These are phyloP conservation scores for Podospora pseudocomata DNA, from an alignment of 495 filamentous ascomycete genomes.

Conservation along the genomic window DNA sequence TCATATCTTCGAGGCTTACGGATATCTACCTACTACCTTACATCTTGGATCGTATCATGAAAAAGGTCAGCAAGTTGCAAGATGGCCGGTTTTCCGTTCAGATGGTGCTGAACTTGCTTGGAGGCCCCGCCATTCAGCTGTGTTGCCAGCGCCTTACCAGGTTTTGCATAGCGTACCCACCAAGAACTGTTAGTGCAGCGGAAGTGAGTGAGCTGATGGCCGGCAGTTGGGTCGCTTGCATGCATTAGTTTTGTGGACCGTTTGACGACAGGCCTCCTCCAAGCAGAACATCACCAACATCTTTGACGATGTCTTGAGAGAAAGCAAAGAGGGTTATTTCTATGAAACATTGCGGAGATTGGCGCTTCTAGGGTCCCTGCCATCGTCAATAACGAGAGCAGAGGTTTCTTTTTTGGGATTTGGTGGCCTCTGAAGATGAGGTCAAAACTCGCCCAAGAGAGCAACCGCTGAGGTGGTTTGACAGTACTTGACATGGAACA, in stretches of 20 bases:
- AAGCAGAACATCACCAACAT: not conserved
- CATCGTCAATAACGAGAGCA: not conserved
- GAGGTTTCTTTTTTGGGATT: not conserved
- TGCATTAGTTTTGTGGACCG: conserved; percentile 2
- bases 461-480: too few species aligned
- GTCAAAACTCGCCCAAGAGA: too few species aligned
- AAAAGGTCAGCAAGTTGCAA: too few species aligned
- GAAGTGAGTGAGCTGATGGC: not conserved
- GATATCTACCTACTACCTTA: not conserved
- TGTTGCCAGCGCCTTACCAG: not conserved
- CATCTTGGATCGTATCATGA: too few species aligned
- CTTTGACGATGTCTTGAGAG: not conserved
- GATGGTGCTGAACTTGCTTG: conserved; percentile 1
- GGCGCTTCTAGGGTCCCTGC: not conserved
- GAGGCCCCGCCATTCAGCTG: not conserved
- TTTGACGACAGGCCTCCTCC: conserved; percentile 2
- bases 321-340: not conserved
- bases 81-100: not conserved
- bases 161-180: not conserved
- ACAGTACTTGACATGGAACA: not conserved
- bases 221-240: conserved; percentile 4
- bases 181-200: not conserved
- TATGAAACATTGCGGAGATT: not conserved
- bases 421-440: not conserved
- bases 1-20: not conserved